Evolutionary conservation across 108 stramenopile genomes (phyloP), one percentile per base, ranked within the genome.

Genomic region (Aureococcus anophagefferens): DNA sequence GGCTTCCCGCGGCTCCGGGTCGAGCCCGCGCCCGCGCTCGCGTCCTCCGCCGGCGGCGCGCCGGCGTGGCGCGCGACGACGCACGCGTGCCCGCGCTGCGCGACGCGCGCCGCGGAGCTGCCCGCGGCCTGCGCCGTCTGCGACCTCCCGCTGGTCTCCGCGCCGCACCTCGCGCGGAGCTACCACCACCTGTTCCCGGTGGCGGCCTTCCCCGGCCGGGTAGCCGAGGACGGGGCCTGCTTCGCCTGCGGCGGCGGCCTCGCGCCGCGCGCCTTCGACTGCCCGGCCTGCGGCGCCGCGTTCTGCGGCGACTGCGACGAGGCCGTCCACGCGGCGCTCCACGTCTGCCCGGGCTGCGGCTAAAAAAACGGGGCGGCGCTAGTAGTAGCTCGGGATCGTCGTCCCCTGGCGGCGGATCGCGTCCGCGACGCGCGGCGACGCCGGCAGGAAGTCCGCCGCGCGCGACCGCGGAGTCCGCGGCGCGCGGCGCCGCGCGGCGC

Each of bases 121-220:
- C 90, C 92, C 37, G 79, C 82, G 9, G 88, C 91, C 77, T 95
- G 92, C 81, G 85, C 89, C 62, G 91, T 93, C 14, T 93, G 92
- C 78, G 89, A 90, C 35, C 71, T 95, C 64, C 84, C 92, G 74
- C 80, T 95, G 62, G 90, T 93, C 21, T 63, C 91, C 62, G 82
- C 91, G 34, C 88, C 92, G 0, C 92, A 93, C 69, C 68, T 95
- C 71, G 91, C 92, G 37, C 72, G 92, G 69, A 86, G 87, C 15
- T 93, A 91, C 84, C 94, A 95, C 75, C 94, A 95, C 75, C 81
- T 95, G 68, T 95, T 95, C 69, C 94, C 94, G 16, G 91, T 93
- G 46, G 74, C 88, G 69, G 82, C 84, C 29, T 95, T 95, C 71
- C 31, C 32, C 33, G 13, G 3, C 15, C 14, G 17, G 17, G 14